Evolutionary conservation across 164 flowering plant genomes (phyloP).

Genomic region (Vitis riparia): DNA sequence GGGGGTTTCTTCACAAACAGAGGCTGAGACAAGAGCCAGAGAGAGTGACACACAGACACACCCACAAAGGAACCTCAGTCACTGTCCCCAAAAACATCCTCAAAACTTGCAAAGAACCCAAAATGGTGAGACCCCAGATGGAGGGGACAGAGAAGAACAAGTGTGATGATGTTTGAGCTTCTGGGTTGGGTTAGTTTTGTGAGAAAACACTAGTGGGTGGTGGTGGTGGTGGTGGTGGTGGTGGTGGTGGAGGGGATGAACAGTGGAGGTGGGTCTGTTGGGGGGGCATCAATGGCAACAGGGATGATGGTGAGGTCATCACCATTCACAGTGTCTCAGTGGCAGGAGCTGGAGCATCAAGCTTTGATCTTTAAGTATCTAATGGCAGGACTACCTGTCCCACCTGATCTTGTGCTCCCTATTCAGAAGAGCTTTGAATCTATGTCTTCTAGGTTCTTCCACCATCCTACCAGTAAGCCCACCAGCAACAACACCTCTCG

Average conservation of each 20-base stretch:
- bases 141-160: constrained; percentile 17
- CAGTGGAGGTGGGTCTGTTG: constrained; percentile 1
- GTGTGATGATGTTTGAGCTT: constrained; percentile 16
- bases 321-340: constrained; percentile 46
- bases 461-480: constrained; percentile 39
- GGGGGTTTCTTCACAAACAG: no score
- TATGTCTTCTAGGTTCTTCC: constrained; percentile 43
- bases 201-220: not conserved
- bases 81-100: not conserved
- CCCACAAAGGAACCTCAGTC: not conserved
- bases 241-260: constrained; percentile 4
- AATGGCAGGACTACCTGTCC: constrained; percentile 51
- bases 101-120: not conserved
- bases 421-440: constrained; percentile 49
- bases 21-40: no score
- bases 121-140: constrained; percentile 11
- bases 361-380: constrained; percentile 48
- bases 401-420: constrained; percentile 49
- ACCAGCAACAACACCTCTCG: not conserved
- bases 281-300: constrained; percentile 7
- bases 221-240: constrained; percentile 11
- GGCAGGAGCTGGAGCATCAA: constrained; percentile 54
- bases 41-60: not conserved
- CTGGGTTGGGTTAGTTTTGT: not conserved
- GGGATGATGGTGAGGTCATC: constrained; percentile 24